Percentiles rank a stretch among this genome's conserved stretches.
These are phyloP conservation scores for Fusarium sp. DNA, from an alignment of 2,329 filamentous ascomycete genomes.

Conservation along the genomic window DNA sequence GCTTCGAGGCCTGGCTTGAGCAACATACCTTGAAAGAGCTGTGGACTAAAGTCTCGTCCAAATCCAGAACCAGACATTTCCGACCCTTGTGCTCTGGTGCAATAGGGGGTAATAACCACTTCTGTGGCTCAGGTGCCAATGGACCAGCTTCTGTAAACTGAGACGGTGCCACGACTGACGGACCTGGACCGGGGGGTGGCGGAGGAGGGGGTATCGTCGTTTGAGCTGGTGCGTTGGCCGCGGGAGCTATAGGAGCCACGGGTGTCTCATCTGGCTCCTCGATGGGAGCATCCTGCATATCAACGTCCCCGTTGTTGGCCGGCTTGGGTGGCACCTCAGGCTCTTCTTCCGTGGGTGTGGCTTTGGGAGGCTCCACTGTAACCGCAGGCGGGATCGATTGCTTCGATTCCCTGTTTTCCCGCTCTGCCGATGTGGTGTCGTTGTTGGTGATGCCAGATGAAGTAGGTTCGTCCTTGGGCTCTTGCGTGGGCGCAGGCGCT, in stretches of 20 bases:
- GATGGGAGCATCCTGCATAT: slow-evolving; percentile 71
- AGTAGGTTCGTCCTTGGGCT: slow-evolving; percentile 55
- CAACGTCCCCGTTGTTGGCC: slow-evolving; percentile 67
- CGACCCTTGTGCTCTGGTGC: slow-evolving; percentile 81
- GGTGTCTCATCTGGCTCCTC: slow-evolving; percentile 59
- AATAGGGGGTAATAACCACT: slow-evolving; percentile 83
- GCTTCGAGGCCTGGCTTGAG: neutral
- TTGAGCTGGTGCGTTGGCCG: slow-evolving; percentile 50
- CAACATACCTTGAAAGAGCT: slow-evolving; percentile 92
- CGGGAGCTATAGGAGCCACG: slow-evolving; percentile 48
- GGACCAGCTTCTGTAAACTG: slow-evolving; percentile 54
- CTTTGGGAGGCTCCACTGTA: slow-evolving; percentile 56
- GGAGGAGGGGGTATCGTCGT: slow-evolving; percentile 56
- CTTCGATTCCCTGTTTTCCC: slow-evolving; percentile 58
- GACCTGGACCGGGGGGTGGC: slow-evolving; percentile 58
- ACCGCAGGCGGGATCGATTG: slow-evolving; percentile 52
- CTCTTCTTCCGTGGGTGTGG: slow-evolving; percentile 39
- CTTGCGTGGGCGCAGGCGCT: slow-evolving; percentile 48
- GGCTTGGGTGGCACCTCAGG: slow-evolving; percentile 47
- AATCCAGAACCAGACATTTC: slow-evolving; percentile 93
- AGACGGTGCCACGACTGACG: slow-evolving; percentile 53
- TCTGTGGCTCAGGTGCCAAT: slow-evolving; percentile 56
- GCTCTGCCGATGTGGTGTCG: slow-evolving; percentile 54
- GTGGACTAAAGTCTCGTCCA: slow-evolving; percentile 97
- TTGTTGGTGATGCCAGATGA: slow-evolving; percentile 60